These are phyloP conservation scores for Aphanomyces invadans DNA, from an alignment of 352 stramenopile species.

Conservation along the genomic window DNA sequence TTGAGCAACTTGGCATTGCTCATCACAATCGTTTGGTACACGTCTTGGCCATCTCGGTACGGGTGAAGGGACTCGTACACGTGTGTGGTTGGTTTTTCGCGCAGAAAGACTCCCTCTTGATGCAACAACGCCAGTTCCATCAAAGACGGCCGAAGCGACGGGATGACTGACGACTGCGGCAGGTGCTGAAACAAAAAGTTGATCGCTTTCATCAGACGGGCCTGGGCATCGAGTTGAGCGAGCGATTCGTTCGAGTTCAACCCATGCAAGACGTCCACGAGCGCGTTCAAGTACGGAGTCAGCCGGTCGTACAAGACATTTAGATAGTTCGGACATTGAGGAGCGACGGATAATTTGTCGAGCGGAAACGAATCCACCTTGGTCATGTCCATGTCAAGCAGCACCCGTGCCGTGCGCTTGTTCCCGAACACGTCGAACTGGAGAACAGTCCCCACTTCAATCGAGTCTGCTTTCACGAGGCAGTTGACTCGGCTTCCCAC, in stretches of 20 bases:
- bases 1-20: conserved; percentile 47
- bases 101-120: conserved; percentile 39
- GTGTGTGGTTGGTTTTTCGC: conserved; percentile 44
- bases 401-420: conserved; percentile 39
- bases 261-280: neutral
- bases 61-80: conserved; percentile 81
- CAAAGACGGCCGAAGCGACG: conserved; percentile 32
- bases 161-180: neutral
- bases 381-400: conserved; percentile 57
- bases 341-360: conserved; percentile 38
- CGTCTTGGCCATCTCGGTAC: conserved; percentile 69
- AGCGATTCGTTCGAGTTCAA: neutral
- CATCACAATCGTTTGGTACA: conserved; percentile 77
- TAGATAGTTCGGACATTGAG: conserved; percentile 36
- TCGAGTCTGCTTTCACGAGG: conserved; percentile 61
- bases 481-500: conserved; percentile 57
- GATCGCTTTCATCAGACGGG: conserved; percentile 34
- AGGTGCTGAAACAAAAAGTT: conserved; percentile 24
- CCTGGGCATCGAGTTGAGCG: neutral
- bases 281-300: neutral
- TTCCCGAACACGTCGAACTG: conserved; percentile 40
- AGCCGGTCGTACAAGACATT: conserved; percentile 31
- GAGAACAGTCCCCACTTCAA: conserved; percentile 60
- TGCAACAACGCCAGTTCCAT: conserved; percentile 39
- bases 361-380: conserved; percentile 49